Percentiles rank a stretch among this genome's conserved stretches.
phyloP scores from a whole-genome alignment of 2,329 filamentous ascomycete genomes.

The Cladosporium sp. region DNA sequence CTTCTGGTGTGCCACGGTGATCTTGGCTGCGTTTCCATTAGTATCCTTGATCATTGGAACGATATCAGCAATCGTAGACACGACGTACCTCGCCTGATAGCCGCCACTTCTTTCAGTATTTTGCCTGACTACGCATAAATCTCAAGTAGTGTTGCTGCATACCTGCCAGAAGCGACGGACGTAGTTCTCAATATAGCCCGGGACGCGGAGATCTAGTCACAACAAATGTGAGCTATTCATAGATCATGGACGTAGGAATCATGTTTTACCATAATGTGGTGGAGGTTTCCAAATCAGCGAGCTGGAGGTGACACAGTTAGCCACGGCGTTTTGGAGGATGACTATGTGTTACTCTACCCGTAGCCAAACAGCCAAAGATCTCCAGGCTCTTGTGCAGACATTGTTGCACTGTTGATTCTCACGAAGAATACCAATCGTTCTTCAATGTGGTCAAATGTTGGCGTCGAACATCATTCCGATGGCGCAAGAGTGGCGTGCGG shows the following conservation, averaged over 20 bases:
- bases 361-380: constrained; percentile 97
- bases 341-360: constrained; percentile 57
- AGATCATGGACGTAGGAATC: background rate
- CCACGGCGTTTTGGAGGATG: background rate
- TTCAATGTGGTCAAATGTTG: background rate
- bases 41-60: background rate
- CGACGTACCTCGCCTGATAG: constrained; percentile 26
- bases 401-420: background rate
- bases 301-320: constrained; percentile 43
- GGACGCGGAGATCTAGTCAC: constrained; percentile 68
- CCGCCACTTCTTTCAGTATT: constrained; percentile 11
- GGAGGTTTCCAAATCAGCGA: constrained; percentile 98
- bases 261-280: constrained; percentile 77
- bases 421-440: background rate
- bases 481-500: background rate
- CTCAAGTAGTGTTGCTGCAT: constrained; percentile 34
- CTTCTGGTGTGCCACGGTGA: constrained; percentile 84
- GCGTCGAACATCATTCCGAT: background rate
- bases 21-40: constrained; percentile 56
- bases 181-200: constrained; percentile 89
- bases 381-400: constrained; percentile 14
- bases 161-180: constrained; percentile 98
- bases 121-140: background rate
- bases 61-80: background rate
- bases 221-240: background rate